phyloP scores from a whole-genome alignment of 148 eudicot species.

The Spergularia marina region DNA sequence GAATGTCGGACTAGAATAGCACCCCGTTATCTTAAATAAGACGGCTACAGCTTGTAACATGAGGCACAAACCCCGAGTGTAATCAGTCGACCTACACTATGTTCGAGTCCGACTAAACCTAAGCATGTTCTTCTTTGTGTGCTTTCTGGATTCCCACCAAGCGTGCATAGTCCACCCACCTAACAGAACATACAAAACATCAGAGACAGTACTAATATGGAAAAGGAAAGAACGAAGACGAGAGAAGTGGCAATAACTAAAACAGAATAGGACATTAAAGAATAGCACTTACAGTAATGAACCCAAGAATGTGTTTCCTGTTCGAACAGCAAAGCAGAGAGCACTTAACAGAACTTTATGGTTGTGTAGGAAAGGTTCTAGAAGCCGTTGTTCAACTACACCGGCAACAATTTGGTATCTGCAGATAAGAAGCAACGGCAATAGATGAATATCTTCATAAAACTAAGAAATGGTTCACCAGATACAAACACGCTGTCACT shows the following conservation, averaged over 20 bases:
- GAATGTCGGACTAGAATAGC: background rate
- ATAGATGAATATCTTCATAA: constrained; percentile 2
- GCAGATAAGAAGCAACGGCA: constrained; percentile 11
- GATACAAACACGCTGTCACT: background rate
- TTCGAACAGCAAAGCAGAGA: constrained; percentile 79
- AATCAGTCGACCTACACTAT: constrained; percentile 14
- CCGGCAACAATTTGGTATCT: constrained; percentile 91
- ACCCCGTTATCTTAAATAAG: background rate
- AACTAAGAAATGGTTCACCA: background rate
- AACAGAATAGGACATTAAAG: background rate
- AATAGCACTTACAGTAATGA: constrained; percentile 70
- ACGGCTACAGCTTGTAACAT: background rate
- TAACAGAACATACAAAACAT: constrained; percentile 23
- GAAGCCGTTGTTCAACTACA: constrained; percentile 72
- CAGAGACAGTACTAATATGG: background rate
- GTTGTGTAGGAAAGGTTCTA: constrained; percentile 80
- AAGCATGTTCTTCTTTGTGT: constrained; percentile 39
- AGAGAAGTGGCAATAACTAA: background rate
- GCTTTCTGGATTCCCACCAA: constrained; percentile 67
- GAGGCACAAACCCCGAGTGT: constrained; percentile 17
- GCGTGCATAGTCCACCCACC: constrained; percentile 99
- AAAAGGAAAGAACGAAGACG: background rate
- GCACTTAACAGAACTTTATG: constrained; percentile 80
- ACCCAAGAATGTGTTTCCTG: constrained; percentile 93
- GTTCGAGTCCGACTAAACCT: constrained; percentile 3